A percentile compares a stretch with the other conserved stretches of the same genome.
These are phyloP conservation scores for Lentithecium fluviatile DNA, from an alignment of 495 filamentous ascomycete species.

Conservation along the genomic window DNA sequence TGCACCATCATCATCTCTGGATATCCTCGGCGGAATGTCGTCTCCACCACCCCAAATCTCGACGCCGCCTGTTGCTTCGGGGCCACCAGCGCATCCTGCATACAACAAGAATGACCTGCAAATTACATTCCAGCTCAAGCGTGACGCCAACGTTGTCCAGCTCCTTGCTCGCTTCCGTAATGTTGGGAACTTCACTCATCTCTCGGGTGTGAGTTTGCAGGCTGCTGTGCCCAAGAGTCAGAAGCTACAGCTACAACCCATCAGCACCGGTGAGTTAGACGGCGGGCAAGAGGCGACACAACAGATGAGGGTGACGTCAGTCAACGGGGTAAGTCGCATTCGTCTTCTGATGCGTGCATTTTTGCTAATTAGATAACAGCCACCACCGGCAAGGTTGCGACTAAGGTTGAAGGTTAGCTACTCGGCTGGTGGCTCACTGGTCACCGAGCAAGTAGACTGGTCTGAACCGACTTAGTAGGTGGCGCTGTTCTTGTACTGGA, in stretches of 20 bases:
- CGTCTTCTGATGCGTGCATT: neutral
- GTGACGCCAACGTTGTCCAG: slow-evolving; percentile 71
- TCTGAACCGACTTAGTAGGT: slow-evolving; percentile 60
- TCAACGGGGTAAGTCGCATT: slow-evolving; percentile 74
- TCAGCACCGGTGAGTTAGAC: slow-evolving; percentile 73
- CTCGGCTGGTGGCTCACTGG: slow-evolving; percentile 63
- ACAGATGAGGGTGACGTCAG: slow-evolving; percentile 75
- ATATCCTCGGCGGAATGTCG: slow-evolving; percentile 47
- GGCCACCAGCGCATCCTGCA: slow-evolving; percentile 56
- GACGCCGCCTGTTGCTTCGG: slow-evolving; percentile 38
- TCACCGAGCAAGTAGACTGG: slow-evolving; percentile 96
- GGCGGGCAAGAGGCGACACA: slow-evolving; percentile 82
- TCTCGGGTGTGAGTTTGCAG: slow-evolving; percentile 76
- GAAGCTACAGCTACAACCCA: slow-evolving; percentile 82
- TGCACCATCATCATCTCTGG: slow-evolving; percentile 48
- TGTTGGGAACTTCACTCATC: slow-evolving; percentile 58
- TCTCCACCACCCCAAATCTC: slow-evolving; percentile 52
- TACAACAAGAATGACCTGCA: slow-evolving; percentile 84
- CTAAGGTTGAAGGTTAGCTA: slow-evolving; percentile 84
- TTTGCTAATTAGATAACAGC: slow-evolving; percentile 43
- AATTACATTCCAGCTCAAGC: slow-evolving; percentile 77
- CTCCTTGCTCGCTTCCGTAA: slow-evolving; percentile 83
- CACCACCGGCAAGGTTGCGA: slow-evolving; percentile 68
- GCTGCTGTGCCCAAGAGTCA: slow-evolving; percentile 96
- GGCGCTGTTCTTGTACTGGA: too few relatives aligned